Percentiles rank a stretch among this genome's conserved stretches.
Conservation (phyloP, 176 grass and related monocot species). For the Microstegium vimineum region DNA sequence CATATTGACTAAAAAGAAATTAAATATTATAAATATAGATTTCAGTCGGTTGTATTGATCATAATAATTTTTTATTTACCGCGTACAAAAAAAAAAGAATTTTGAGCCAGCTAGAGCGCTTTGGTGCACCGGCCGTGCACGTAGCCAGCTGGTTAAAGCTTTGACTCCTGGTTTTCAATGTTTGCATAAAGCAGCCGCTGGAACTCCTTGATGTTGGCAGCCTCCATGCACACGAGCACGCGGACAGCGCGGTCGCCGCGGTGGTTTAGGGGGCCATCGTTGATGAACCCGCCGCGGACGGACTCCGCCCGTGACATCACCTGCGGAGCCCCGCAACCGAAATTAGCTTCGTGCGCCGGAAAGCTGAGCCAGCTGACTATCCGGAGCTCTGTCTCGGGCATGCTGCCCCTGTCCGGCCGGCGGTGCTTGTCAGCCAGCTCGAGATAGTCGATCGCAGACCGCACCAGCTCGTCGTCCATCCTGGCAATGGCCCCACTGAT, state of each 20-base stretch:
- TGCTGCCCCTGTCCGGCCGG: background rate
- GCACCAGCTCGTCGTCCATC: slow-evolving; percentile 28
- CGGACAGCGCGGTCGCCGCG: background rate
- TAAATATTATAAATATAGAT: too few relatives aligned
- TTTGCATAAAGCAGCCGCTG: background rate
- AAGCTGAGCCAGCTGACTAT: slow-evolving; percentile 37
- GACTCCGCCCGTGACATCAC: slow-evolving; percentile 17
- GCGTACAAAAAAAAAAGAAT: too few relatives aligned
- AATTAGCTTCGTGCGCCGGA: slow-evolving; percentile 31
- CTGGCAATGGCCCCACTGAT: background rate
- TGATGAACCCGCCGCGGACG: slow-evolving; percentile 3
- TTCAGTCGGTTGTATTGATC: too few relatives aligned
- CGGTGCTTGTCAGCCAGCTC: background rate
- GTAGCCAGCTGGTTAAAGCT: background rate
- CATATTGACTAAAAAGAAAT: too few relatives aligned
- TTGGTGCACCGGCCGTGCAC: too few relatives aligned
- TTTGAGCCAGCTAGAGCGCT: too few relatives aligned
- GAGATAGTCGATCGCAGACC: slow-evolving; percentile 35
- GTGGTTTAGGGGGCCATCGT: too few relatives aligned
- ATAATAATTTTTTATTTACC: too few relatives aligned
- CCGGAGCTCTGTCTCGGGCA: slow-evolving; percentile 9
- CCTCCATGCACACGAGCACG: background rate
- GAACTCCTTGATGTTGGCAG: background rate
- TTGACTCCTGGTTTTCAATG: background rate
- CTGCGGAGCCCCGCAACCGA: slow-evolving; percentile 37